These are phyloP conservation scores for Cladosporium velox DNA, from an alignment of 2,329 filamentous ascomycete species.

Conservation along the genomic window DNA sequence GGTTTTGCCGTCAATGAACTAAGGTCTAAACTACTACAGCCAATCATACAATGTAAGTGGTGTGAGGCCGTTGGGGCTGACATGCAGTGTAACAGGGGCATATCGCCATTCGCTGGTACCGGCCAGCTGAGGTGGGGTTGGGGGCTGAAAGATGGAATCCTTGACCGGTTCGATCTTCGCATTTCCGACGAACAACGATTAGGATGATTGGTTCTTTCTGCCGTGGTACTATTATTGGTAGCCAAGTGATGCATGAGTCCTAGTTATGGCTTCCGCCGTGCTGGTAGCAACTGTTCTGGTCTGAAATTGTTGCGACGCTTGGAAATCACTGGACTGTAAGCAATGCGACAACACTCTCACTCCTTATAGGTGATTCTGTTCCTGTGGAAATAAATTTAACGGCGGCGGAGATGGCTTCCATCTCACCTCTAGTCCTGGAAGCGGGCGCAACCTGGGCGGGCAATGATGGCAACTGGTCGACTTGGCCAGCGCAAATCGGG, in stretches of 20 bases:
- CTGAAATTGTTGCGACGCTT: neutral
- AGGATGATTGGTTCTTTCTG: neutral
- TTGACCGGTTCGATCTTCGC: neutral
- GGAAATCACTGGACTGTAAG: neutral
- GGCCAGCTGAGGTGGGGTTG: slow-evolving; percentile 10
- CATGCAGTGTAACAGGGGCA: slow-evolving; percentile 1
- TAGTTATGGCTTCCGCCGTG: neutral
- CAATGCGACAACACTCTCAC: neutral
- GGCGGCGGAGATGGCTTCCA: slow-evolving; percentile 1
- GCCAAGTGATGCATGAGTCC: neutral
- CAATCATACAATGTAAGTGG: neutral
- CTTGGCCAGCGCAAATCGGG: slow-evolving; percentile 25
- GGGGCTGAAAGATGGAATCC: slow-evolving; percentile 3
- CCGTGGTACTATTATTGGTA: neutral
- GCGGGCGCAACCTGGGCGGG: slow-evolving; percentile 24
- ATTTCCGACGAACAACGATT: neutral
- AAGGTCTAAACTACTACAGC: neutral
- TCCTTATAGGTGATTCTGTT: neutral
- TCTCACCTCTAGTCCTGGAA: slow-evolving; percentile 19
- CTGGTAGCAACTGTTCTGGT: neutral
- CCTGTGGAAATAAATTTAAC: neutral
- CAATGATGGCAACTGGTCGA: slow-evolving; percentile 29
- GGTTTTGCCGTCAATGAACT: neutral
- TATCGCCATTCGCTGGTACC: neutral
- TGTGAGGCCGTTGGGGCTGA: neutral